Evolutionary conservation across 192 early-diverging fungal genomes (phyloP).

Genomic region (Backusella psychrophila): DNA sequence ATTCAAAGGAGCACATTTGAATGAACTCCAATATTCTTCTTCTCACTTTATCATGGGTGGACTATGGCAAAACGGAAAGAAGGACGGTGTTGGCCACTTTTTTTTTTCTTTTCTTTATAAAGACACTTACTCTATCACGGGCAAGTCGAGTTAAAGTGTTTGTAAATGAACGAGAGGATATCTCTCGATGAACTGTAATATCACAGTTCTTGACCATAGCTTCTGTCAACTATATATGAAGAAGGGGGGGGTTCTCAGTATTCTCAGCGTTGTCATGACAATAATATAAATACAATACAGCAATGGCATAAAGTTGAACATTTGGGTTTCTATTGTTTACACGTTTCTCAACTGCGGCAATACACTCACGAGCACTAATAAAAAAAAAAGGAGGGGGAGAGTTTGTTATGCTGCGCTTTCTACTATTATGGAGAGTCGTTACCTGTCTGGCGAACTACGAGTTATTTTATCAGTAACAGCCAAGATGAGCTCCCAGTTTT

Average conservation of each 20-base stretch:
- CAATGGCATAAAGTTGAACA: conserved; percentile 68
- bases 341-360: conserved; percentile 71
- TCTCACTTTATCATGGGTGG: conserved; percentile 77
- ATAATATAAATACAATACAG: conserved; percentile 34
- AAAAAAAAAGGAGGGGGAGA: neutral
- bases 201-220: conserved; percentile 91
- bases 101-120: neutral
- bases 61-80: conserved; percentile 21
- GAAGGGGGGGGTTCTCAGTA: neutral
- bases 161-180: conserved; percentile 85
- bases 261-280: neutral
- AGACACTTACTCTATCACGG: conserved; percentile 56
- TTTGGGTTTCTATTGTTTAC: conserved; percentile 78
- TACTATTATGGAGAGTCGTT: neutral
- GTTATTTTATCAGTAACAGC: conserved; percentile 69
- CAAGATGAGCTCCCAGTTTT: conserved; percentile 89
- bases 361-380: conserved; percentile 63
- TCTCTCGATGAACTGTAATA: conserved; percentile 72
- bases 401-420: neutral
- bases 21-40: conserved; percentile 83
- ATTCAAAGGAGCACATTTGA: conserved; percentile 89
- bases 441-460: conserved; percentile 47
- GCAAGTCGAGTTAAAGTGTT: conserved; percentile 73
- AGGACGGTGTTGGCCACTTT: neutral
- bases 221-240: conserved; percentile 64